Evolutionary conservation across 1,284 basidiomycete species (phyloP).

Genomic region (Trichosporon coremiiforme): DNA sequence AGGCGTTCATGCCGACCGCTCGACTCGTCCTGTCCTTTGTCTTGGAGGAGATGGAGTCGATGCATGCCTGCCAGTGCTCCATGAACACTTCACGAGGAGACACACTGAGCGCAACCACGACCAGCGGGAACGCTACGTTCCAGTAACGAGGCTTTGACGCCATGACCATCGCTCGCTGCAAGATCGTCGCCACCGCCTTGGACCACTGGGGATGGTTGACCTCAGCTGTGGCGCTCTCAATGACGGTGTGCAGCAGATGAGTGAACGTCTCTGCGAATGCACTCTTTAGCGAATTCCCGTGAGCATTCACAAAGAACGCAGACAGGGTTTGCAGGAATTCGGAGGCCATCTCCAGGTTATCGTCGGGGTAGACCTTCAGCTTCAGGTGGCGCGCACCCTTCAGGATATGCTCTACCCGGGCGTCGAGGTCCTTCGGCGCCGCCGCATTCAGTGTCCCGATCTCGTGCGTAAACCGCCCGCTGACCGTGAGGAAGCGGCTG

Average conservation of each 20-base stretch:
- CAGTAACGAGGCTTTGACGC: conserved; percentile 88
- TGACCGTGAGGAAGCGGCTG: conserved; percentile 81
- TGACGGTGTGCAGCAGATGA: conserved; percentile 80
- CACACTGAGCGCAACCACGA: conserved; percentile 80
- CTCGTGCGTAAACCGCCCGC: conserved; percentile 79
- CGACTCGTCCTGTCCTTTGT: conserved; percentile 81
- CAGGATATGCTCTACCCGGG: conserved; percentile 78
- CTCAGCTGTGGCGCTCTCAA: conserved; percentile 93
- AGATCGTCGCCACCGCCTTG: conserved; percentile 82
- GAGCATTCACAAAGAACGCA: conserved; percentile 78
- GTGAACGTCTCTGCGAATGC: conserved; percentile 83
- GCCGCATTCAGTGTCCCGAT: conserved; percentile 72
- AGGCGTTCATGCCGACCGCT: conserved; percentile 76
- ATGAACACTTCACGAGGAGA: conserved; percentile 83
- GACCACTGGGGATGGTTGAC: conserved; percentile 95
- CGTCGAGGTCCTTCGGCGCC: conserved; percentile 74
- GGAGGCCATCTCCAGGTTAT: conserved; percentile 88
- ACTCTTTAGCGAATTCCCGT: conserved; percentile 79
- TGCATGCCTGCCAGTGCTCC: conserved; percentile 73
- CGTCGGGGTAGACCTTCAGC: conserved; percentile 91
- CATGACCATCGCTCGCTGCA: conserved; percentile 83
- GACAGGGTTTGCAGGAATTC: conserved; percentile 85
- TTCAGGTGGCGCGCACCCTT: conserved; percentile 75
- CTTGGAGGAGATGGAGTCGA: conserved; percentile 71
- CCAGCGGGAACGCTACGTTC: conserved; percentile 81